Conservation (phyloP, 768 basidiomycete species). For the Russula sp. region DNA sequence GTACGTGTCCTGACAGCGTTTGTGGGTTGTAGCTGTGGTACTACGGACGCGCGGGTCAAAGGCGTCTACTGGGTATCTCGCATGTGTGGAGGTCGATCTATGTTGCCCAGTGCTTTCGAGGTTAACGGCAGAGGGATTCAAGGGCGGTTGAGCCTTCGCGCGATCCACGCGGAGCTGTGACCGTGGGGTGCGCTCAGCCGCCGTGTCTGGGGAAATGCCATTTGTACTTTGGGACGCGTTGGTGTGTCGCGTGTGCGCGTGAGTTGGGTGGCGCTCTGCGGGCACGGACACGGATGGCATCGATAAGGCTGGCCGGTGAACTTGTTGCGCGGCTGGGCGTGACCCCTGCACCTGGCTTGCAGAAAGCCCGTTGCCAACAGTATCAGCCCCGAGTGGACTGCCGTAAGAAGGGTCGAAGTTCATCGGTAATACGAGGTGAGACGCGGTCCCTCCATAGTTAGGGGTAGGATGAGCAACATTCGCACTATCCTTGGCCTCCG, state of each 20-base stretch:
- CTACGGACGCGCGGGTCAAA: neutral
- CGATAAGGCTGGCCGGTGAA: neutral
- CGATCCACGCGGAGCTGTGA: neutral
- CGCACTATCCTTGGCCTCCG: neutral
- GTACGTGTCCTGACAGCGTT: neutral
- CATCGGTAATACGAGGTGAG: slow-evolving; percentile 17
- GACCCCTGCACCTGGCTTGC: neutral
- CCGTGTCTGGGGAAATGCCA: neutral
- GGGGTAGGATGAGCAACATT: neutral
- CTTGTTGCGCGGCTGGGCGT: neutral
- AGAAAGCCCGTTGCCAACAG: neutral
- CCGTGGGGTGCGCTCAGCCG: neutral
- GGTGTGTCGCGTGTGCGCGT: neutral
- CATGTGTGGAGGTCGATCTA: neutral
- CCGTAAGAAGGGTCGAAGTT: slow-evolving; percentile 3
- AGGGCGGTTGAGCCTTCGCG: neutral
- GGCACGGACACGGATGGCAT: slow-evolving; percentile 1
- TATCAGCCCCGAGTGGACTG: neutral
- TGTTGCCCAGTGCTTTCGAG: neutral
- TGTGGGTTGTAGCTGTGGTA: neutral
- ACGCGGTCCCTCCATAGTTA: neutral
- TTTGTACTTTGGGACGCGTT: neutral
- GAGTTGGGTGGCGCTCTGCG: neutral
- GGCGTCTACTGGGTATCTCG: neutral
- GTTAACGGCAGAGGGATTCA: neutral